Evolutionary conservation across 352 stramenopile genomes (phyloP), one percentile per base, ranked within the genome.

Genomic region (Aphanomyces euteiches): DNA sequence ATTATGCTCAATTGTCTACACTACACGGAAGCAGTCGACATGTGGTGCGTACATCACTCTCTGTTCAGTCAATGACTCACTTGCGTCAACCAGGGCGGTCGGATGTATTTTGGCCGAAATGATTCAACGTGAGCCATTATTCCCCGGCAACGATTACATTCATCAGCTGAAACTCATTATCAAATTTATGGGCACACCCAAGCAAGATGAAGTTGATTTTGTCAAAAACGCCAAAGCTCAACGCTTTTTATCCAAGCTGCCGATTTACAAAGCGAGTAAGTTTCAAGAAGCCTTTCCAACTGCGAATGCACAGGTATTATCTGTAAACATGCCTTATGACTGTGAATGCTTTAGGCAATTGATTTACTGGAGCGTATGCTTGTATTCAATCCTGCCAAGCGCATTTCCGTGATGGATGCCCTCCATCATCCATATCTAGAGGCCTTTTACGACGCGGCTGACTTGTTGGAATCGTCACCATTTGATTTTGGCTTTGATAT

Each of bases 81-180:
- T 36, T 45, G 7, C 5, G 15, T 67, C 7, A 54, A 7, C 92
- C 74, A 96, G 86, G 86, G 88, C 85, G 63, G 93, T 98, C 19
- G 97, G 97, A 17, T 99, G 97, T 74, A 99, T 99, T 70, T 98
- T 99, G 74, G 97, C 93, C 15, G 97, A 99, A 80, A 93, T 99
- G 72, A 85, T 99, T 17, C 74, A 90, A 43, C 84, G 97, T 45
- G 98, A 99, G 75, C 96, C 97, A 54, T 87, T 98, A 40, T 99
- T 99, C 72, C 93, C 83, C 3, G 85, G 85, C 57, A 89, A 93
- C 43, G 85, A 93, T 73, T 93, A 91, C 74, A 85, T 92, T 47
- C 81, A 93, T 69, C 85, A 93, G 63, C 84, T 93, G 57, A 90
- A 88, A 72, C 77, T 93, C 28, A 93, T 93, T 50, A 87, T 86